These are phyloP conservation scores for Aureobasidium sp. DNA, from an alignment of 2,329 filamentous ascomycete species.

Conservation along the genomic window DNA sequence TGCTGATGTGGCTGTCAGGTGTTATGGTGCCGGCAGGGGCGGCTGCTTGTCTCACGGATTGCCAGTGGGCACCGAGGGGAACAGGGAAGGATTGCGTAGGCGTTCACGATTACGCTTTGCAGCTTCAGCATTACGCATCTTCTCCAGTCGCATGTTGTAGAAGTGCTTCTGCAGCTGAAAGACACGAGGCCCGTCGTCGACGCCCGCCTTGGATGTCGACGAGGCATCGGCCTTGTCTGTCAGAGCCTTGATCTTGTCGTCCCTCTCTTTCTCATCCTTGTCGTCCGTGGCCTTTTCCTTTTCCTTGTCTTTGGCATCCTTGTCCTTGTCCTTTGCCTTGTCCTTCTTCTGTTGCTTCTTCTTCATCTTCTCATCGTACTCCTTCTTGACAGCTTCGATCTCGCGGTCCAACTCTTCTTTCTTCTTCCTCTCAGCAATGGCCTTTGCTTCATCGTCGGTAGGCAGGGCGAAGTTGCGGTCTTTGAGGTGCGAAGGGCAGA, in stretches of 20 bases:
- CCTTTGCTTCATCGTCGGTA: slow-evolving; percentile 63
- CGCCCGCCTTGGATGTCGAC: slow-evolving; percentile 32
- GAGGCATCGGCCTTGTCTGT: slow-evolving; percentile 26
- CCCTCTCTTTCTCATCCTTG: slow-evolving; percentile 54
- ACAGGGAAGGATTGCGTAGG: slow-evolving; percentile 67
- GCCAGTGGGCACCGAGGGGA: slow-evolving; percentile 75
- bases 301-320: slow-evolving; percentile 60
- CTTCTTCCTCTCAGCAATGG: slow-evolving; percentile 48
- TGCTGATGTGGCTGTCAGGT: neutral
- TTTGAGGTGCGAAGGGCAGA: slow-evolving; percentile 75
- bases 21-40: no score
- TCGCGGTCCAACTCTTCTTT: slow-evolving; percentile 43
- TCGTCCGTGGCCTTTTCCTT: slow-evolving; percentile 60
- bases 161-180: slow-evolving; percentile 81
- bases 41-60: neutral
- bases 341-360: slow-evolving; percentile 35
- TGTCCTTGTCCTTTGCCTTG: slow-evolving; percentile 42
- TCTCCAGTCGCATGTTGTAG: slow-evolving; percentile 76
- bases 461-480: slow-evolving; percentile 72
- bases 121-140: slow-evolving; percentile 68
- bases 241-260: slow-evolving; percentile 49
- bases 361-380: slow-evolving; percentile 44
- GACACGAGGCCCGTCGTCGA: slow-evolving; percentile 65
- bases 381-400: slow-evolving; percentile 43
- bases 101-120: slow-evolving; percentile 77